phyloP scores from a whole-genome alignment of 1,139 yeast genomes.

The Taphrina communis region DNA sequence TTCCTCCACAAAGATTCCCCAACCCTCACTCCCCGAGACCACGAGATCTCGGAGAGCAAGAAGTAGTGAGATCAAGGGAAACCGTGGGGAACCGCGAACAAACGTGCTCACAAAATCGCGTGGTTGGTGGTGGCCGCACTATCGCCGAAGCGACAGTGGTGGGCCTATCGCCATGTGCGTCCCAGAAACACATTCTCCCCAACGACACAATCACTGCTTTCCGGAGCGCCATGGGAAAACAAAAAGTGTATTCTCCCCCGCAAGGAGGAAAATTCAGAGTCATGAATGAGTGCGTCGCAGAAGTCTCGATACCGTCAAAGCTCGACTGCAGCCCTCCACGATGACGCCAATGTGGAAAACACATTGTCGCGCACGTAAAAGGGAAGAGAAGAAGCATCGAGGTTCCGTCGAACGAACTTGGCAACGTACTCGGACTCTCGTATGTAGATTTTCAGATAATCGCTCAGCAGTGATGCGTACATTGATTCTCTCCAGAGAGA shows the following conservation, averaged over 20 bases:
- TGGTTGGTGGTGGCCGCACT: constrained; percentile 15
- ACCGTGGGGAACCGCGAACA: constrained; percentile 7
- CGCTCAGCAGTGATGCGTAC: background rate
- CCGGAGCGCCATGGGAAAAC: constrained; percentile 7
- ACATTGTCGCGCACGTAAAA: no score
- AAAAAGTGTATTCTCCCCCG: background rate
- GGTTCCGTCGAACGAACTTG: constrained; percentile 11
- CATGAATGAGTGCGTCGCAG: background rate
- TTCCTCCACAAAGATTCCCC: background rate
- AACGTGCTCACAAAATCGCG: constrained; percentile 19
- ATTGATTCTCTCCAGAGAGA: background rate
- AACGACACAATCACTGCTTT: background rate
- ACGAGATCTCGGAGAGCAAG: no score
- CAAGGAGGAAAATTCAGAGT: background rate
- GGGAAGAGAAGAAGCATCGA: background rate
- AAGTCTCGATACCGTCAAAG: constrained; percentile 9
- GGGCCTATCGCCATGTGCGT: constrained; percentile 27
- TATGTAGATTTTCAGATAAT: background rate
- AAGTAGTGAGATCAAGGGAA: background rate
- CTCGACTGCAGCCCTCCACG: background rate
- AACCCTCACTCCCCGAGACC: no score
- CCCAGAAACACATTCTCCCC: constrained; percentile 1
- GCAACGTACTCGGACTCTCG: constrained; percentile 13
- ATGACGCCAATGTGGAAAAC: no score
- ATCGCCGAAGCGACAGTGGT: background rate